A percentile compares a stretch with the other conserved stretches of the same genome.
Conservation (phyloP, 31 red algal species). For the Endocladia muricata region DNA sequence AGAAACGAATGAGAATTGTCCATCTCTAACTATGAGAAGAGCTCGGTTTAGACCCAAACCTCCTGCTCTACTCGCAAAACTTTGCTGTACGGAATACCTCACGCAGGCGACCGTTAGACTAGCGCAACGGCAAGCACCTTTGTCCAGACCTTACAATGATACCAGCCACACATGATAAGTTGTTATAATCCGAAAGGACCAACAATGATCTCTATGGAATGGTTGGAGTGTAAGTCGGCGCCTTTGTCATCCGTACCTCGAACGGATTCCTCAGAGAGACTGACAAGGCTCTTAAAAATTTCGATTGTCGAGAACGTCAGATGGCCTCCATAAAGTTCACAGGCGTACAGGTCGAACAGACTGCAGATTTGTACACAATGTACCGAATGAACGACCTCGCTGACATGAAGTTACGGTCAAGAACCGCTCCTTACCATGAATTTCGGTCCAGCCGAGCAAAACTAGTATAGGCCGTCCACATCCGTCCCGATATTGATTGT, state of each 20-base stretch:
- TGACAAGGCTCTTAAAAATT: neutral
- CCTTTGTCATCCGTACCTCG: neutral
- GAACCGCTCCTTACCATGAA: neutral
- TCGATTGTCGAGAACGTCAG: neutral
- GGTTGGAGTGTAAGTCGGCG: neutral
- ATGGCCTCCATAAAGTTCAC: slow-evolving; percentile 1
- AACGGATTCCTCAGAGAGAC: neutral
- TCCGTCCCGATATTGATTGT: neutral
- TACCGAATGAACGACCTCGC: neutral
- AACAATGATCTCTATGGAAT: neutral
- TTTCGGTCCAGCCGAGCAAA: neutral
- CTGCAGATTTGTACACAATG: neutral
- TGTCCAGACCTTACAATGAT: slow-evolving; percentile 11
- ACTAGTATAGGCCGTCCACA: neutral
- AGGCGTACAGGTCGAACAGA: neutral
- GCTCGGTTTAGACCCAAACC: neutral
- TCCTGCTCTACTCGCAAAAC: neutral
- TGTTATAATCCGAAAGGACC: neutral
- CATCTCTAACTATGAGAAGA: neutral
- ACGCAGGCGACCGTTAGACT: slow-evolving; percentile 13
- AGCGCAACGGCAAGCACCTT: neutral
- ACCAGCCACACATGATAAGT: neutral
- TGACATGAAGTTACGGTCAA: neutral
- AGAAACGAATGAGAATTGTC: neutral
- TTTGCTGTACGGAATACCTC: neutral